phyloP scores from a whole-genome alignment of 2,329 filamentous ascomycete species.

The Diaporthe sp. region DNA sequence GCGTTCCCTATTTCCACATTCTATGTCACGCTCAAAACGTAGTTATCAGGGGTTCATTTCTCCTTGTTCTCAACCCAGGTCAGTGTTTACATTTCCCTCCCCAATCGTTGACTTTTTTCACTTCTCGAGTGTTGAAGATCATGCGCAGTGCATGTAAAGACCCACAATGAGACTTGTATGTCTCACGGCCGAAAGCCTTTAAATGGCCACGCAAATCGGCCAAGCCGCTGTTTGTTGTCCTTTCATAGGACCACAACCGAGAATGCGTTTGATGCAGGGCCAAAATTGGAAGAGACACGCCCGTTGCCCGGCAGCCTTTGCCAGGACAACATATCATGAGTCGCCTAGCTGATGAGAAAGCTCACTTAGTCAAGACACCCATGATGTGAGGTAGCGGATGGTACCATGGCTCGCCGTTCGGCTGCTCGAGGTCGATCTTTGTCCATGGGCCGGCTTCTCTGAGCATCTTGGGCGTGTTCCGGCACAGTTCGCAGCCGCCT shows the following conservation, averaged over 20 bases:
- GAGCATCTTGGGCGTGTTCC: constrained; percentile 61
- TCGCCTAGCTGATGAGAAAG: background rate
- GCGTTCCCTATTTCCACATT: no score
- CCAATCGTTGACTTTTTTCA: no score
- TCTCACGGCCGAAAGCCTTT: background rate
- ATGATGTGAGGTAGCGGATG: constrained; percentile 61
- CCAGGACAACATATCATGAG: background rate
- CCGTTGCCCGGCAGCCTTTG: no score
- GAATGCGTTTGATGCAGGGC: background rate
- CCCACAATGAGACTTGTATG: background rate
- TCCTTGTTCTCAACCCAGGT: background rate
- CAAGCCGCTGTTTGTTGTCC: background rate
- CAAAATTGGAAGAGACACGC: background rate
- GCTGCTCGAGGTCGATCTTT: constrained; percentile 60
- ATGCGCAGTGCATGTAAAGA: background rate
- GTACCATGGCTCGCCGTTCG: constrained; percentile 56
- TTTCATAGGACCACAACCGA: no score
- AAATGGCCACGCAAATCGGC: background rate
- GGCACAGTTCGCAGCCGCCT: constrained; percentile 64
- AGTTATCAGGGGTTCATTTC: background rate
- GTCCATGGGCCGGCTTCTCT: constrained; percentile 64
- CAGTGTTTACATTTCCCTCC: background rate
- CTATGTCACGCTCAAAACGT: background rate
- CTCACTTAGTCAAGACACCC: constrained; percentile 65
- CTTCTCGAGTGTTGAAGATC: background rate